Evolutionary conservation across 805 yeast species (phyloP), one percentile per base, ranked within the genome.

Genomic region (Saccharomyces mikatae): DNA sequence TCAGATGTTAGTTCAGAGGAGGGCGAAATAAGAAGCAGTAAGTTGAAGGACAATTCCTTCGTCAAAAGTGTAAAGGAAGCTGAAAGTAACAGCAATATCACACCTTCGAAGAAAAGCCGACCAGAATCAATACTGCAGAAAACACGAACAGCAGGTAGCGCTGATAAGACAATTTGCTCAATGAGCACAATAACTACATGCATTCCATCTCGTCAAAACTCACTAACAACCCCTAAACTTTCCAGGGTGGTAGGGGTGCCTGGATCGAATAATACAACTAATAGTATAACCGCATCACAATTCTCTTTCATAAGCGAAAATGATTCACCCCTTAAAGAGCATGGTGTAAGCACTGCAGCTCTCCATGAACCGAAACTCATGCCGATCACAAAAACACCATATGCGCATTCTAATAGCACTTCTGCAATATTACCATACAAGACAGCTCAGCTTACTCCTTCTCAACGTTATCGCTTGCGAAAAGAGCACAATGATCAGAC

Each of bases 381-480:
- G 24, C 44, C 44, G 24, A 36, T 17, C 24, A 36, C 44, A n/a
- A 36, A 36, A 36, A 51, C 54, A 17, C 31, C 56, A 13, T 59
- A 54, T 44, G 56, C 54, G 10, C 61, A 58, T 46, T 52, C 60
- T 6, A 59, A 59, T 44, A 55, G 58, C 46, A 57, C 62, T 5
- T 55, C 62, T 14, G 62, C 50, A 52, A 58, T 60, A 14, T 52
- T 62, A 41, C 58, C 62, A 6, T 56, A 51, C 24, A 61, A 60
- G 47, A 36, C 44, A 36, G 17, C 44, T 22, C 44, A 36, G 9
- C 44, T 72, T 54, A 74, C 77, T 0, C 77, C 77, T 1, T 73
- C 76, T 2, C 78, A 74, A 57, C 62, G 70, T 46, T 68, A 70
- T 49, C 63, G 77, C 41, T 56, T 74, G 46, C 62, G 74, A 29